These are phyloP conservation scores for Colletotrichum lupini DNA, from an alignment of 2,329 filamentous ascomycete genomes.

Conservation along the genomic window DNA sequence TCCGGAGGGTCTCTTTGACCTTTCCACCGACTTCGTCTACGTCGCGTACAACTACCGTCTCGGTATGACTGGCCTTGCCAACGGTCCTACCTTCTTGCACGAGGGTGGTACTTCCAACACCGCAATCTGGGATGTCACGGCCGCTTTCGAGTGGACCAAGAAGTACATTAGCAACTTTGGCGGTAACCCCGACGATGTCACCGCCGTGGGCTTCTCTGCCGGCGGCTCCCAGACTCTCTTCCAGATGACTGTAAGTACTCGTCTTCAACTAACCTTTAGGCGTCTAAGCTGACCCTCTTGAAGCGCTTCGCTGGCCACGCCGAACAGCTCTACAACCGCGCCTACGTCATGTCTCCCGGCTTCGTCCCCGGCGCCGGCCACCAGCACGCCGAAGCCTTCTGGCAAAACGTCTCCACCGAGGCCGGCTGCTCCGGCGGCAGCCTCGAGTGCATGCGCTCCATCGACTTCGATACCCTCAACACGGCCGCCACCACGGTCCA, in stretches of 20 bases:
- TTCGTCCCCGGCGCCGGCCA: slow-evolving; percentile 16
- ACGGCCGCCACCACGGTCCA: slow-evolving; percentile 12
- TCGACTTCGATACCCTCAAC: slow-evolving; percentile 25
- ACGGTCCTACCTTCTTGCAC: slow-evolving; percentile 34
- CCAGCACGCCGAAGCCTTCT: slow-evolving; percentile 28
- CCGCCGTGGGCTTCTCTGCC: slow-evolving; percentile 62
- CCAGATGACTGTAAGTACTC: slow-evolving; percentile 53
- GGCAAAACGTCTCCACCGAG: slow-evolving; percentile 17
- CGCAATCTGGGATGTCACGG: slow-evolving; percentile 41
- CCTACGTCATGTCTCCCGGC: slow-evolving; percentile 20
- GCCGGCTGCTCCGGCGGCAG: slow-evolving; percentile 9
- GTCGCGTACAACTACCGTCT: slow-evolving; percentile 55
- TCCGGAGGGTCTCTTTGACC: slow-evolving; percentile 44
- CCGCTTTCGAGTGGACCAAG: slow-evolving; percentile 62
- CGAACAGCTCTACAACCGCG: slow-evolving; percentile 16
- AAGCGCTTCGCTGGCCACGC: slow-evolving; percentile 30
- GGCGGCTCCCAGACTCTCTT: slow-evolving; percentile 59
- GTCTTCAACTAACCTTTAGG: too few species aligned
- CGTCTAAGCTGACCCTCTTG: slow-evolving; percentile 7
- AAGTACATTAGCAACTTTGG: slow-evolving; percentile 61
- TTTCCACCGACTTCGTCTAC: slow-evolving; percentile 44
- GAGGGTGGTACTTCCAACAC: slow-evolving; percentile 53
- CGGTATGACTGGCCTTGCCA: slow-evolving; percentile 54
- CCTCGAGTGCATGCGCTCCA: slow-evolving; percentile 12
- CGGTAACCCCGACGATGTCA: slow-evolving; percentile 59